Evolutionary conservation across 2,329 filamentous ascomycete genomes (phyloP).

Genomic region (Canariomyces notabilis): DNA sequence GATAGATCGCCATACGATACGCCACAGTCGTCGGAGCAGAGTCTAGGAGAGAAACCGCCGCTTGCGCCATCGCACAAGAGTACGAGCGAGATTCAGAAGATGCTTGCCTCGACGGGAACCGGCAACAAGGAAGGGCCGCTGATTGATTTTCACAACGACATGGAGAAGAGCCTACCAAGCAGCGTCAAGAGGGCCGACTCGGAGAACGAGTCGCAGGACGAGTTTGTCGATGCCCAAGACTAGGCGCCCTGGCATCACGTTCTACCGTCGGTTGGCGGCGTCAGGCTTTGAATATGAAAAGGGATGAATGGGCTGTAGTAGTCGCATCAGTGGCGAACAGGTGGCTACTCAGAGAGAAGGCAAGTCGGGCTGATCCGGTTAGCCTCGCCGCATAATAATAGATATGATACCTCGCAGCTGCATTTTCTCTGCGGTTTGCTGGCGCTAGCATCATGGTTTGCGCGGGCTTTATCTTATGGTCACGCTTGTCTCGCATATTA

Average conservation of each 20-base stretch:
- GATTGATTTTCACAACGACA: conserved; percentile 52
- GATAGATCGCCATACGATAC: conserved; percentile 22
- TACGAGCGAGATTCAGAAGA: conserved; percentile 36
- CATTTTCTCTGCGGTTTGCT: conserved; percentile 1
- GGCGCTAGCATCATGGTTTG: conserved; percentile 8
- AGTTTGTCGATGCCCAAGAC: conserved; percentile 37
- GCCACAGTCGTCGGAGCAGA: neutral
- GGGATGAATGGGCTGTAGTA: conserved; percentile 3
- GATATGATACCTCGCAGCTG: conserved; percentile 14
- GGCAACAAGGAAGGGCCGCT: conserved; percentile 43
- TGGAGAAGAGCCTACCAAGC: conserved; percentile 45
- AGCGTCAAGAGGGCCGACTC: conserved; percentile 33
- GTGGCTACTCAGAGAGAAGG: neutral
- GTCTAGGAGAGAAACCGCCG: conserved; percentile 8
- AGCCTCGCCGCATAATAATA: neutral
- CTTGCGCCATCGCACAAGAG: conserved; percentile 24
- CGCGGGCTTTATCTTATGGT: too few species aligned
- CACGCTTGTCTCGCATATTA: too few species aligned
- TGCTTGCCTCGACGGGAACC: conserved; percentile 45
- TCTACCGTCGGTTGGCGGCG: neutral
- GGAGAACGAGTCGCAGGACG: conserved; percentile 31
- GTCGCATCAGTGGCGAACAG: conserved; percentile 7
- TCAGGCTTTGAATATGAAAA: neutral
- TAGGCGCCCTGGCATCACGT: neutral
- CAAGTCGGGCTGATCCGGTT: neutral